Base-by-base conservation (phyloP, 768 basidiomycete genomes). In the Termitomyces sp. region DNA sequence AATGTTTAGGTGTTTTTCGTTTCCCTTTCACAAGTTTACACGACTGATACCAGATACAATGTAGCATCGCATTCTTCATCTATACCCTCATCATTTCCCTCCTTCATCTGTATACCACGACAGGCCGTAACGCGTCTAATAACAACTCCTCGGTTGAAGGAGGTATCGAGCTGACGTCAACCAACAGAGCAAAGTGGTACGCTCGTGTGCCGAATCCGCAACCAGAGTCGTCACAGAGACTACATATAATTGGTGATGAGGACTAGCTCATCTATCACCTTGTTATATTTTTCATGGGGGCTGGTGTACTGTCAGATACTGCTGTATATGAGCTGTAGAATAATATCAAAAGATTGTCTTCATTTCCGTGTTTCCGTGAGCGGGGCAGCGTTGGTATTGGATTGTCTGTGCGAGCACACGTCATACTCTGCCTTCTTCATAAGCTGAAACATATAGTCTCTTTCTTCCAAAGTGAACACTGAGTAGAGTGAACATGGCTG, bases 41-140 rank as follows among this genome's bases (percentile, higher is more conserved):
- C 44, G 19, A 38, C n/a, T 52, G 2, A 55, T 34, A 35, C 51
- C 5, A 12, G 3, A 38, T 10, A 46, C 15, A 57, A 35, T 42
- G 8, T 57, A 88, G 87, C 63, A 74, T 87, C 45, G 83, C 90
- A 0, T 94, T 95, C 75, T 57, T 90, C 38, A 64, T 94, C 26
- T 94, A 95, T 69, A 75, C 85, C 6, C 78, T 88, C 62, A 82
- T 87, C 48, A 74, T 87, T 24, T 77, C 80, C 64, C 78, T 95
- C 49, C 76, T 93, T 61, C 78, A 86, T 59, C 72, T 92, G 1
- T 92, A 87, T 65, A 61, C 77, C 6, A 82, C 78, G 0, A 81
- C 80, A 15, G 86, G 87, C 2, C 78, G 77, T 28, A 85, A 87
- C 57, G 80, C 80, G 2, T 48, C 70, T 4, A 57, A 47, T 22